Evolutionary conservation across 1,284 basidiomycete species (phyloP).

Genomic region (Cryptococcus sp.): DNA sequence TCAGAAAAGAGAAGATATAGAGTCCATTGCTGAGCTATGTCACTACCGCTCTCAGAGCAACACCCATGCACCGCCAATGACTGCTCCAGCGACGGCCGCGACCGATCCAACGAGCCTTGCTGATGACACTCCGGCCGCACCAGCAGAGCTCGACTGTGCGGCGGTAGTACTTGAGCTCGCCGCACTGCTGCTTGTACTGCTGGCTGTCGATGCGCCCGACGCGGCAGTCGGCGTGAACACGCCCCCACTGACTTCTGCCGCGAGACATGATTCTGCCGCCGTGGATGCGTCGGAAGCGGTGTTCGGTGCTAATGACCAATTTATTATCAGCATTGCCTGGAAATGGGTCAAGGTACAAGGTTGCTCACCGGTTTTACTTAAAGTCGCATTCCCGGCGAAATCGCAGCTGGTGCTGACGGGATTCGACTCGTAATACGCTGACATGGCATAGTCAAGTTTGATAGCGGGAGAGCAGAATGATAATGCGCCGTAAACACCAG

Average conservation of each 20-base stretch:
- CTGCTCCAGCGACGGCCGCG: neutral
- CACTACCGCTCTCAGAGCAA: too few species aligned
- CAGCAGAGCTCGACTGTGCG: neutral
- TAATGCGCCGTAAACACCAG: conserved; percentile 73
- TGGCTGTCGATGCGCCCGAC: neutral
- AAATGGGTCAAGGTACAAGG: neutral
- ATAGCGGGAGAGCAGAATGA: conserved; percentile 68
- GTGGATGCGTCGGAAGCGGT: conserved; percentile 61
- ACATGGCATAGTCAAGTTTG: conserved; percentile 82
- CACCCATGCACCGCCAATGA: neutral
- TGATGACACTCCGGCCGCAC: neutral
- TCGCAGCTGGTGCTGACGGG: conserved; percentile 60
- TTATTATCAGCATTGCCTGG: neutral
- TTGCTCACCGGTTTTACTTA: conserved; percentile 56
- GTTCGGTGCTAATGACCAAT: conserved; percentile 56
- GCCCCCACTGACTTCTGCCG: conserved; percentile 62
- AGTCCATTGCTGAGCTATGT: too few species aligned
- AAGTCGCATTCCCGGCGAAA: conserved; percentile 80
- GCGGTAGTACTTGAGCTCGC: neutral
- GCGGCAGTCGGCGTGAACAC: conserved; percentile 60
- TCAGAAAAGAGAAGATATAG: too few species aligned
- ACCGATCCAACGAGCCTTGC: neutral
- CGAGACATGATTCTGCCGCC: conserved; percentile 70
- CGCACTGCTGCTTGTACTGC: neutral
- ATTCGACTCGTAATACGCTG: conserved; percentile 72